Evolutionary conservation across 176 grass and related monocot genomes (phyloP), one percentile per base, ranked within the genome.

Genomic region (Metroxylon sagu): DNA sequence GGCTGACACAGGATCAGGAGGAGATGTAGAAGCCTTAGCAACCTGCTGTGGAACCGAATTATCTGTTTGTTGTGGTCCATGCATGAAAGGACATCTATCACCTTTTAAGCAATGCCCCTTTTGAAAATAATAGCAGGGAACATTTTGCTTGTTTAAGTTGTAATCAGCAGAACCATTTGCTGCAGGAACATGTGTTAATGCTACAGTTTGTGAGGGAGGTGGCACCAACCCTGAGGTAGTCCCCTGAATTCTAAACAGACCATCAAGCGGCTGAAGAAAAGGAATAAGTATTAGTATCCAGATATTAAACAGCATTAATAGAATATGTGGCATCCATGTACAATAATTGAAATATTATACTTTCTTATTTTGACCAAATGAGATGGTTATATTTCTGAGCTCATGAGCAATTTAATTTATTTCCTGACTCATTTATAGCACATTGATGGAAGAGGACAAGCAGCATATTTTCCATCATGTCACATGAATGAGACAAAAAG

Each of bases 71-170:
- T 28, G 56, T 48, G 63, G 54, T 19, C 56, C 71, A 50, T 85
- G 72, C 52, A 80, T 62, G 62, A 80, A 85, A 59, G 52, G 62
- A 29, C 82, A 80, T 28, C 50, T 27, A 50, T 76, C 77, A 65
- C 77, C 77, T 76, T 80, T 85, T 59, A 57, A 63, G 54, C 82
- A 85, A 31, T 53, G 5, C 6, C 62, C 74, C 52, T 62, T 72
- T 51, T 69, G 75, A 54, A 76, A 80, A 77, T 72, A 80, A 62
- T 65, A 85, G 59, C 82, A 85, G 52, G 77, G 82, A 59, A 49
- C 71, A 51, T 65, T 31, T 73, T 25, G 15, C 64, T 73, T 85
- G 48, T 43, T 62, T 19, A 62, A 43, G 19, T 17, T 16, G 72
- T 57, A 69, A 69, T 53, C 8, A 48, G 27, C 19, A 73, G 77